Percentiles rank a stretch among this genome's conserved stretches.
phyloP scores from a whole-genome alignment of 192 early-diverging fungal genomes.

The Coemansia erecta region DNA sequence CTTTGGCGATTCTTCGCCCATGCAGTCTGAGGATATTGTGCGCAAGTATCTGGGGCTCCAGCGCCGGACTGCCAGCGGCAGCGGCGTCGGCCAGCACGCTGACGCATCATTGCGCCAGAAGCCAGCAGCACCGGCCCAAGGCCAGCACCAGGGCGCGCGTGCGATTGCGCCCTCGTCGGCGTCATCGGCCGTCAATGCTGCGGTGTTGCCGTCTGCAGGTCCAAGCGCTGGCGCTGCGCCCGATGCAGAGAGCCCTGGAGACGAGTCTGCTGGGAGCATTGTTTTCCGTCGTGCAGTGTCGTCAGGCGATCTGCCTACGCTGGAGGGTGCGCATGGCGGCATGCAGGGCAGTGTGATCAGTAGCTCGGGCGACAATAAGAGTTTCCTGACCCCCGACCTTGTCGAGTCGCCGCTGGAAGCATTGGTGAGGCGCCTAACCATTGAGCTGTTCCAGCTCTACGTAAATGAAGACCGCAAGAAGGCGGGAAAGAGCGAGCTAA shows the following conservation, averaged over 20 bases:
- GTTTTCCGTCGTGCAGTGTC: conserved; percentile 51
- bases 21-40: conserved; percentile 49
- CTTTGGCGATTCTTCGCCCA: conserved; percentile 3
- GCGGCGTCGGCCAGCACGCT: not conserved
- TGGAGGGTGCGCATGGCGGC: conserved; percentile 22
- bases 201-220: not conserved
- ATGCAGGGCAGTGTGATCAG: not conserved
- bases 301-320: conserved; percentile 48
- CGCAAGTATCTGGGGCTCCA: conserved; percentile 50
- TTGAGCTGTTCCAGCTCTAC: conserved; percentile 54
- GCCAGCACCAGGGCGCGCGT: not conserved
- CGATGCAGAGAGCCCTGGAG: not conserved
- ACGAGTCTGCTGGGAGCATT: conserved; percentile 19
- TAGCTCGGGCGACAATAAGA: conserved; percentile 12
- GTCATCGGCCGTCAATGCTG: not conserved
- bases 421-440: conserved; percentile 47
- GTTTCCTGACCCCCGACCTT: conserved; percentile 47
- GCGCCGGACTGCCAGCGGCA: conserved; percentile 17
- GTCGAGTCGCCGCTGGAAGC: conserved; percentile 55
- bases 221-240: not conserved
- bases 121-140: not conserved
- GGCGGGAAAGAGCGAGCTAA: not conserved
- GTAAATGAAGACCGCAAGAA: conserved; percentile 51
- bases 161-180: not conserved
- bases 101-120: not conserved